A percentile compares a stretch with the other conserved stretches of the same genome.
These are phyloP conservation scores for Lojkania enalia DNA, from an alignment of 2,329 filamentous ascomycete species.

Conservation along the genomic window DNA sequence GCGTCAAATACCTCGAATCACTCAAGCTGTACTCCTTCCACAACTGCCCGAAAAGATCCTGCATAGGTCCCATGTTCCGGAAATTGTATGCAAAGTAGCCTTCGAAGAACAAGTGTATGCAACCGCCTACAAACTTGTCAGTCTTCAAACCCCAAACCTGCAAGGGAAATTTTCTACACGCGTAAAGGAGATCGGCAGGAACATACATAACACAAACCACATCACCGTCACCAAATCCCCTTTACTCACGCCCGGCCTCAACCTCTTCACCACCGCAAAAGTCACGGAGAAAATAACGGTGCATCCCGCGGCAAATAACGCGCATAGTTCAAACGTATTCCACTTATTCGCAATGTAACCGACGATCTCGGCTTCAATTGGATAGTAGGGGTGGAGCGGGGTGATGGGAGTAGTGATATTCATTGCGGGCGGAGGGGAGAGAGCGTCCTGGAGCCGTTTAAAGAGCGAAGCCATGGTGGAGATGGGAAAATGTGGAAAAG, in stretches of 20 bases:
- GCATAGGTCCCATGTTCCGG: slow-evolving; percentile 64
- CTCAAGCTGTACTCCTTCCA: slow-evolving; percentile 93
- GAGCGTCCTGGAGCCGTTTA: slow-evolving; percentile 9
- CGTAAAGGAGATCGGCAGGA: slow-evolving; percentile 1
- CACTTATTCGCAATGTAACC: slow-evolving; percentile 69
- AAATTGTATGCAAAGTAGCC: slow-evolving; percentile 80
- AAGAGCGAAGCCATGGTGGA: slow-evolving; percentile 15
- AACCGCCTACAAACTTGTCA: slow-evolving; percentile 54
- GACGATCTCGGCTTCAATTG: slow-evolving; percentile 63
- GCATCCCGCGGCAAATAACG: slow-evolving; percentile 62
- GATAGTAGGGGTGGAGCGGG: slow-evolving; percentile 70
- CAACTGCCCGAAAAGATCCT: slow-evolving; percentile 77
- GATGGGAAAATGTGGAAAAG: neutral
- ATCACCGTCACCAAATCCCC: slow-evolving; percentile 64
- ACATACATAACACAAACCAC: slow-evolving; percentile 76
- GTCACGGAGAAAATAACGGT: slow-evolving; percentile 61
- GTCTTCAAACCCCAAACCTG: neutral
- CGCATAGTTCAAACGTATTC: slow-evolving; percentile 61
- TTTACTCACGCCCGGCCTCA: slow-evolving; percentile 57
- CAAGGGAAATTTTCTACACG: too few species aligned
- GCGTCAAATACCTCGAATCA: slow-evolving; percentile 83
- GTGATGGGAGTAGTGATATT: slow-evolving; percentile 1
- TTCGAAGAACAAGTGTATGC: slow-evolving; percentile 81
- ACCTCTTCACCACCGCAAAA: slow-evolving; percentile 56
- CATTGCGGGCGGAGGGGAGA: slow-evolving; percentile 11